Evolutionary conservation across 257 asterid species (phyloP), one percentile per base, ranked within the genome.

Genomic region (Asclepias syriaca): DNA sequence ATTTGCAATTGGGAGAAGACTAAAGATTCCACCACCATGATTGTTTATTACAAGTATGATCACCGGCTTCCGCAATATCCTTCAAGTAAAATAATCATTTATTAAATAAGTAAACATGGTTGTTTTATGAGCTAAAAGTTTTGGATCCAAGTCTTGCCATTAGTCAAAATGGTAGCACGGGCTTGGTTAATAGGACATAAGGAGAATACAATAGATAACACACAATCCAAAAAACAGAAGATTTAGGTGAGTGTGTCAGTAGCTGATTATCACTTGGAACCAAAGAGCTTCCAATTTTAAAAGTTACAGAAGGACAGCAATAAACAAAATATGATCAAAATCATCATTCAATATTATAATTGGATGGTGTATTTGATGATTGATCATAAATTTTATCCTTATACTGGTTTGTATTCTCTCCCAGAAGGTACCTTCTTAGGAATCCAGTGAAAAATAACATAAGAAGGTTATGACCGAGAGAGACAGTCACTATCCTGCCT

Each of bases 1-100:
- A 70, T 72, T 81, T 66, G 98, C 97, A 77, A 88, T 84, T 29
- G 98, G 98, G 27, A 95, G 96, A 69, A 92, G 96, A 78, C 98
- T 95, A 83, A 95, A 95, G 79, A 95, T 95, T 70, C 96, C 99
- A 57, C 99, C 99, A 72, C 99, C 99, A 49, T 75, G 93, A 79
- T 95, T 95, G 91, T 95, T 95, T 49, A 90, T 82, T 70, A 95
- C 98, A 68, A 92, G 79, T 78, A 95, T 83, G 80, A 86, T 86
- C 85, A 95, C 81, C 0, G 99, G 98, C 85, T 88, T 95, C 74
- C 98, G 89, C 15, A 65, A 67, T 46, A 80, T 74, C 90, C 99
- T 94, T 76, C 59, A 78, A 69, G 75, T 54, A 71, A 71, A 70
- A 67, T 64, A 37, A 3, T 22, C 39, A 64, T 16, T 18, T 37